Evolutionary conservation across 2,329 filamentous ascomycete species (phyloP), one percentile per base, ranked within the genome.

Genomic region (Trichoderma brevicompactum): DNA sequence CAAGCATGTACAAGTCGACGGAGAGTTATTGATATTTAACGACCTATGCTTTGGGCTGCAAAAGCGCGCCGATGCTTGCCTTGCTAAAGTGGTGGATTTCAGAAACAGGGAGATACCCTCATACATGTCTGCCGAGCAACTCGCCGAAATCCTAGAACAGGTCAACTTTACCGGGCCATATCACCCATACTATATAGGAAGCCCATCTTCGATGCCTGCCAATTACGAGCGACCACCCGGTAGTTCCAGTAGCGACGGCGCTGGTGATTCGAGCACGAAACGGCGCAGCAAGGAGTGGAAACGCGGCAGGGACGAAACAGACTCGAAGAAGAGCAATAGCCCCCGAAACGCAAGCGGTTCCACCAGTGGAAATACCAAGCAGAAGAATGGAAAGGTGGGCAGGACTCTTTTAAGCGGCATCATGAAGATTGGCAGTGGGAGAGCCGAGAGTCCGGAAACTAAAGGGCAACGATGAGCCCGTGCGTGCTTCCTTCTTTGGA

Each of bases 21-120:
- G 83, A 41, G 85, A 87, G 44, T 76, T 88, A 2, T 75, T 81
- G 38, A 74, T 80, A 19, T 88, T 88, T 69, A 82, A 86, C 69
- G 76, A 76, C 1, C 70, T 82, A n/a, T 87, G 85, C 68, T 68
- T 79, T 46, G 74, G 73, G 3, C 75, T 88, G 3, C 83, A 87
- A 65, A 75, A 75, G 62, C 82, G 83, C 7, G 80, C 84, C 1
- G 80, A 84, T 48, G 78, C 80, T 2, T 87, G 84, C 68, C 79
- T 85, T 48, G 78, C 79, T 13, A 80, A 80, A 59, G 77, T 85
- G 5, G 82, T 86, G 64, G 72, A 75, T 2, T 72, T 80, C 7
- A 82, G 82, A 4, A 74, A 74, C 19, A 74, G 74, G 13, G 80
- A 82, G 13, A 68, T 64, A 12, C 69, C 70, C 2, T 70, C 72